Percentiles rank a stretch among this genome's conserved stretches.
phyloP scores from a whole-genome alignment of 441 rosid genomes.

The Iberis amara region DNA sequence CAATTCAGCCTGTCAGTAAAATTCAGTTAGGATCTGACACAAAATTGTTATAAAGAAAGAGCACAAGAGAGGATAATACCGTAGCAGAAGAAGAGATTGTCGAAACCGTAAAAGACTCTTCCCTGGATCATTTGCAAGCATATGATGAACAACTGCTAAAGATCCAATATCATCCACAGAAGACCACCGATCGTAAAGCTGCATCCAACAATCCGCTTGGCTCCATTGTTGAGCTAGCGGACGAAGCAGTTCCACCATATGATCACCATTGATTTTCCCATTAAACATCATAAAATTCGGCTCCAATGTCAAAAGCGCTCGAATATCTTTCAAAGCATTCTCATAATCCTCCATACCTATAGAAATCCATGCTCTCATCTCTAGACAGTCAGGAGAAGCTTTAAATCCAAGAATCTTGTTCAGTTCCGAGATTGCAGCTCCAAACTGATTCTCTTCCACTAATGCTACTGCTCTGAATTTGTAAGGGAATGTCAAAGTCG shows the following conservation, averaged over 20 bases:
- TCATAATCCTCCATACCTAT: slow-evolving; percentile 76
- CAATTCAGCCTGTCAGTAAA: slow-evolving; percentile 65
- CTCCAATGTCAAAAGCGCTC: slow-evolving; percentile 80
- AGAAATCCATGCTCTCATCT: slow-evolving; percentile 85
- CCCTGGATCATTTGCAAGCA: slow-evolving; percentile 86
- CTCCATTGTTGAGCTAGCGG: slow-evolving; percentile 75
- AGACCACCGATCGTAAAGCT: slow-evolving; percentile 91
- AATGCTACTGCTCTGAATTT: slow-evolving; percentile 66
- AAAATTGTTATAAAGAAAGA: background rate
- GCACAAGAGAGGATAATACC: slow-evolving; percentile 9
- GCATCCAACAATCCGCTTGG: slow-evolving; percentile 97
- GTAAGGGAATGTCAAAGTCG: slow-evolving; percentile 83
- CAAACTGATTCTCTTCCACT: slow-evolving; percentile 61
- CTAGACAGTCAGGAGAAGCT: slow-evolving; percentile 81
- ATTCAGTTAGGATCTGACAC: slow-evolving; percentile 12
- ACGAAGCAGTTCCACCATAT: slow-evolving; percentile 60
- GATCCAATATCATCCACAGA: slow-evolving; percentile 95
- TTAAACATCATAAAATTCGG: slow-evolving; percentile 75
- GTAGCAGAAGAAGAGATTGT: slow-evolving; percentile 85
- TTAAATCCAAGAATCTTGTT: slow-evolving; percentile 72
- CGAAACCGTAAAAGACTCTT: slow-evolving; percentile 83
- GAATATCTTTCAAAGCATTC: slow-evolving; percentile 69
- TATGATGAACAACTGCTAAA: slow-evolving; percentile 81
- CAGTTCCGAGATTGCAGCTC: slow-evolving; percentile 68
- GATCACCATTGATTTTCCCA: slow-evolving; percentile 64